These are phyloP conservation scores for Trametes sanguinea DNA, from an alignment of 768 basidiomycete species.

Conservation along the genomic window DNA sequence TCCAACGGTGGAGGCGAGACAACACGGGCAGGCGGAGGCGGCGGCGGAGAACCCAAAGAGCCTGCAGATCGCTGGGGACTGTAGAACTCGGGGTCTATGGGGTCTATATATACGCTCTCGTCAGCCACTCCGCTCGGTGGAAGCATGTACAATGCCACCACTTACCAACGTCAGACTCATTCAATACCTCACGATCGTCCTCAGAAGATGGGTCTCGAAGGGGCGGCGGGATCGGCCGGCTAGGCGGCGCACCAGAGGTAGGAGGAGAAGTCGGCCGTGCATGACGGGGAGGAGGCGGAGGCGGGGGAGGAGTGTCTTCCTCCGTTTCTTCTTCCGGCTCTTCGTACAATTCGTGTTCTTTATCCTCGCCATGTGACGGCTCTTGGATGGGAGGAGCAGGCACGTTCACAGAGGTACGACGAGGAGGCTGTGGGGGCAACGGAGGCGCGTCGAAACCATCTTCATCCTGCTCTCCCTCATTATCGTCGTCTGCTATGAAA, in stretches of 20 bases:
- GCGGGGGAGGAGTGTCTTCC: not conserved
- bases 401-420: slow-evolving; percentile 5
- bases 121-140: not conserved
- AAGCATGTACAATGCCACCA: slow-evolving; percentile 1
- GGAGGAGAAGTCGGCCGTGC: slow-evolving; percentile 22
- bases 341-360: slow-evolving; percentile 1
- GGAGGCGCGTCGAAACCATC: slow-evolving; percentile 5
- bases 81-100: slow-evolving; percentile 67
- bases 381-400: slow-evolving; percentile 10
- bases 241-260: slow-evolving; percentile 22
- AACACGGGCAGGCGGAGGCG: slow-evolving; percentile 5
- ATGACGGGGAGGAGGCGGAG: slow-evolving; percentile 16
- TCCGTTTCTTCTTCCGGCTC: slow-evolving; percentile 4
- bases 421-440: slow-evolving; percentile 17
- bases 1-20: slow-evolving; percentile 3
- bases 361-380: slow-evolving; percentile 1
- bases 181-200: slow-evolving; percentile 39
- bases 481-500: slow-evolving; percentile 6
- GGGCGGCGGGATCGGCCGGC: slow-evolving; percentile 24
- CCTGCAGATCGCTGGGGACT: slow-evolving; percentile 44
- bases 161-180: slow-evolving; percentile 67
- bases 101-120: slow-evolving; percentile 45
- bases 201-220: slow-evolving; percentile 27
- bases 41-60: not conserved
- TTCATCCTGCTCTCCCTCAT: slow-evolving; percentile 2